These are phyloP conservation scores for Kondoa subrosea DNA, from an alignment of 768 basidiomycete genomes.

Conservation along the genomic window DNA sequence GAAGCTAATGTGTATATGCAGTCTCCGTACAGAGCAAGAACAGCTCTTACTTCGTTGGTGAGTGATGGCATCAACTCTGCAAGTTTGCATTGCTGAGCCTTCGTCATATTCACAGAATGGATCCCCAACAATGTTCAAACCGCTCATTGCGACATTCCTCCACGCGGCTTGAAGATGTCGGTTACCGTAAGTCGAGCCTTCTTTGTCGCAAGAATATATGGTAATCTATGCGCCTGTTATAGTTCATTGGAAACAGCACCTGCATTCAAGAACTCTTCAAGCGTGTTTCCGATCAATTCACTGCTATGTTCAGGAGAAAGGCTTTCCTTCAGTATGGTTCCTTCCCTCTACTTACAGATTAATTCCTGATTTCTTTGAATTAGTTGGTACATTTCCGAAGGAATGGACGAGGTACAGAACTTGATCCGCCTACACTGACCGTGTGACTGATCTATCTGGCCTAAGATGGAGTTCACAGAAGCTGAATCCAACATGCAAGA, in stretches of 20 bases:
- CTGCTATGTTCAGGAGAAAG: constrained; percentile 75
- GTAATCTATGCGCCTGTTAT: too few relatives aligned
- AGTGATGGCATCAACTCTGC: background rate
- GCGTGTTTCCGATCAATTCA: constrained; percentile 95
- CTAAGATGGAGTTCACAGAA: constrained; percentile 76
- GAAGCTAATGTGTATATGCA: background rate
- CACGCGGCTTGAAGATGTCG: constrained; percentile 45
- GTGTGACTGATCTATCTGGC: background rate
- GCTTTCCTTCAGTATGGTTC: constrained; percentile 65
- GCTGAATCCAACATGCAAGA: constrained; percentile 95
- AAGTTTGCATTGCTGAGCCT: constrained; percentile 1
- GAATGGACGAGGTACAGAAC: constrained; percentile 56
- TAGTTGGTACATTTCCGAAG: constrained; percentile 70
- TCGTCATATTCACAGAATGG: constrained; percentile 50
- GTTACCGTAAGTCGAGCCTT: constrained; percentile 65
- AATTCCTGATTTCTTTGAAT: constrained; percentile 10
- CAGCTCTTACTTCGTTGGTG: constrained; percentile 24
- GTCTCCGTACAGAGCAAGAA: constrained; percentile 43
- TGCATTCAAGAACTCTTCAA: constrained; percentile 90
- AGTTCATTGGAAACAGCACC: constrained; percentile 22
- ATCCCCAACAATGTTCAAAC: constrained; percentile 98
- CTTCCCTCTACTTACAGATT: constrained; percentile 42
- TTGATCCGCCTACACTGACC: background rate
- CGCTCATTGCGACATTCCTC: constrained; percentile 94
- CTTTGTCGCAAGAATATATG: too few relatives aligned